Evolutionary conservation across 257 asterid genomes (phyloP).

Genomic region (Solanum pennellii): DNA sequence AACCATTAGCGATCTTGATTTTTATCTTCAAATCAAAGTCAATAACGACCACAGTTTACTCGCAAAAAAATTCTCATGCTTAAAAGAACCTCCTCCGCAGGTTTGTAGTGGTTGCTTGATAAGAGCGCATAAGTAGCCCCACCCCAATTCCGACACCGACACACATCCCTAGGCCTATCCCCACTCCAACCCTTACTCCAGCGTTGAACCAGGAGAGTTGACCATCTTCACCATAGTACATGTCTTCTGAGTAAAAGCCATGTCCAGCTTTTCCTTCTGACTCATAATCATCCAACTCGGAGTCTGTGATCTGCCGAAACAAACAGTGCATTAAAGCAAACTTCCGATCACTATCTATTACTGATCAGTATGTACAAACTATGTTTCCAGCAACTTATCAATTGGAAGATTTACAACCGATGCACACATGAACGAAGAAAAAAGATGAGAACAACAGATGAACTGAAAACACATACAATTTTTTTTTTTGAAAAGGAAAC

Average conservation of each 20-base stretch:
- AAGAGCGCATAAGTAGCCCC: slow-evolving; percentile 42
- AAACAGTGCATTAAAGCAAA: background rate
- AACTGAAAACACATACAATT: background rate
- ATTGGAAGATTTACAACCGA: background rate
- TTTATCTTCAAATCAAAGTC: background rate
- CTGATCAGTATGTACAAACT: background rate
- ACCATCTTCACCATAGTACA: slow-evolving; percentile 47
- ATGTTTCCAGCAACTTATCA: background rate
- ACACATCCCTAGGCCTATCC: slow-evolving; percentile 57
- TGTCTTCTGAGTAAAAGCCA: slow-evolving; percentile 34
- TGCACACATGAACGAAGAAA: background rate
- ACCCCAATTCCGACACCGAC: slow-evolving; percentile 52
- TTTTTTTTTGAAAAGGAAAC: background rate
- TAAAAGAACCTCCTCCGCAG: slow-evolving; percentile 45
- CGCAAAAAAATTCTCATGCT: background rate
- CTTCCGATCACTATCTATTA: background rate
- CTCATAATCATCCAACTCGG: slow-evolving; percentile 30
- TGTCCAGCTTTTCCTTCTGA: slow-evolving; percentile 30
- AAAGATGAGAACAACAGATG: background rate
- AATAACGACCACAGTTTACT: background rate
- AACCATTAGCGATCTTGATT: background rate
- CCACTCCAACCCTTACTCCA: slow-evolving; percentile 56
- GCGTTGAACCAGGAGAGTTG: slow-evolving; percentile 51
- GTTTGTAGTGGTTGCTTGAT: slow-evolving; percentile 38
- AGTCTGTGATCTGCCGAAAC: slow-evolving; percentile 20